A percentile compares a stretch with the other conserved stretches of the same genome.
Conservation (phyloP, 2,329 filamentous ascomycete species). For the Paraphaeosphaeria minitans region DNA sequence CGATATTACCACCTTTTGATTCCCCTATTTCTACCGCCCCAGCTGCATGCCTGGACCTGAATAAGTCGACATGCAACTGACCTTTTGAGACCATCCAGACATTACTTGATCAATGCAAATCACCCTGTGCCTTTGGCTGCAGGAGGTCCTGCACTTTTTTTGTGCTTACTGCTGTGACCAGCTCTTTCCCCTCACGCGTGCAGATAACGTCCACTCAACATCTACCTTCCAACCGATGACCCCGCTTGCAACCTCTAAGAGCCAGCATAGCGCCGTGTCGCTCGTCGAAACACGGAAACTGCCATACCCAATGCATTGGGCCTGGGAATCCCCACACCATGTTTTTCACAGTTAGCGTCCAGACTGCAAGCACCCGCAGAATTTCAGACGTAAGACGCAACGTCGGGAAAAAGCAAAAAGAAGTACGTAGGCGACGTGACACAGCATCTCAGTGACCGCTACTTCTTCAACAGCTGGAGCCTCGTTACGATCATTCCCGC, state of each 20-base stretch:
- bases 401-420: conserved; percentile 5
- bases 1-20: conserved; percentile 13
- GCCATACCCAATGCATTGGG: conserved; percentile 17
- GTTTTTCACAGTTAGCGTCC: not conserved
- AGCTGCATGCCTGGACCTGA: conserved; percentile 3
- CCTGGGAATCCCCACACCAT: conserved; percentile 7
- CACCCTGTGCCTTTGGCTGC: not conserved
- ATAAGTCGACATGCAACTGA: not conserved
- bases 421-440: not conserved
- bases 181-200: conserved; percentile 3
- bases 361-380: not conserved
- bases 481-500: conserved; percentile 18
- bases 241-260: conserved; percentile 6
- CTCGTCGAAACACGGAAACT: conserved; percentile 11
- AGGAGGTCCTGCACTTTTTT: not conserved
- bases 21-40: not conserved
- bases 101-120: not conserved
- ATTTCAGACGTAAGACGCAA: not conserved
- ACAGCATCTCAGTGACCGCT: not conserved
- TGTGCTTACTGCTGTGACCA: conserved; percentile 9
- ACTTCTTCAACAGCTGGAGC: not conserved
- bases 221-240: not conserved
- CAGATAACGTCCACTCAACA: not conserved
- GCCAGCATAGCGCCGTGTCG: not conserved
- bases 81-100: not conserved